Conservation (phyloP, 306 rosid genomes). For the Begonia peltatifolia region DNA sequence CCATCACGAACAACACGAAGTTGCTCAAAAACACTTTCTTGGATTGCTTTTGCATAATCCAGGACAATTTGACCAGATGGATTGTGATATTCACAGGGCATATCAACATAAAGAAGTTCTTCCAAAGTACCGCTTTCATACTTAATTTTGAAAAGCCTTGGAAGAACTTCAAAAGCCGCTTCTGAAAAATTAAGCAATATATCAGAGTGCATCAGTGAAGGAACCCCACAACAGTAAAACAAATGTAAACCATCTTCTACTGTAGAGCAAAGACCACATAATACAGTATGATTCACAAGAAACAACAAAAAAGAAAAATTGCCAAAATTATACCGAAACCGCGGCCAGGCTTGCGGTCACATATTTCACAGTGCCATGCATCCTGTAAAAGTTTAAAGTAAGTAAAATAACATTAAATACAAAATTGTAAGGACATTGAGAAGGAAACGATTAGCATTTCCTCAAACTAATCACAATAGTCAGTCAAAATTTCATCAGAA, state of each 20-base stretch:
- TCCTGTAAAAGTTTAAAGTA: conserved; percentile 46
- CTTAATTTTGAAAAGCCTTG: conserved; percentile 90
- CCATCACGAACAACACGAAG: conserved; percentile 99
- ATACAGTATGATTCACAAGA: neutral
- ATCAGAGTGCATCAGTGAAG: conserved; percentile 13
- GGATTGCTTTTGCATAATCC: conserved; percentile 94
- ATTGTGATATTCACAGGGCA: conserved; percentile 95
- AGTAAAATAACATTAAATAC: too few relatives aligned
- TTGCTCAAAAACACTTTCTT: conserved; percentile 97
- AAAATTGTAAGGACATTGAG: too few relatives aligned
- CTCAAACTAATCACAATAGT: too few relatives aligned
- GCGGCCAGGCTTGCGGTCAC: conserved; percentile 95
- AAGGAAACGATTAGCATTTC: too few relatives aligned
- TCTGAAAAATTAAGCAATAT: conserved; percentile 33
- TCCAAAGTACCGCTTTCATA: conserved; percentile 98
- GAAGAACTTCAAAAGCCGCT: conserved; percentile 95
- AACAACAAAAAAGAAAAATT: too few relatives aligned
- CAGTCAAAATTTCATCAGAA: too few relatives aligned
- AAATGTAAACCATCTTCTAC: conserved; percentile 5
- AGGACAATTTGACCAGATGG: conserved; percentile 93
- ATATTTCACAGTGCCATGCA: conserved; percentile 97
- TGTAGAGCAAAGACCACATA: conserved; percentile 1
- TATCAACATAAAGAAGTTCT: conserved; percentile 94
- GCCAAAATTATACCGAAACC: conserved; percentile 61
- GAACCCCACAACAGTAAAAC: conserved; percentile 2